Evolutionary conservation across 2,329 filamentous ascomycete species (phyloP), one percentile per base, ranked within the genome.

Genomic region (Cladophialophora bantiana): DNA sequence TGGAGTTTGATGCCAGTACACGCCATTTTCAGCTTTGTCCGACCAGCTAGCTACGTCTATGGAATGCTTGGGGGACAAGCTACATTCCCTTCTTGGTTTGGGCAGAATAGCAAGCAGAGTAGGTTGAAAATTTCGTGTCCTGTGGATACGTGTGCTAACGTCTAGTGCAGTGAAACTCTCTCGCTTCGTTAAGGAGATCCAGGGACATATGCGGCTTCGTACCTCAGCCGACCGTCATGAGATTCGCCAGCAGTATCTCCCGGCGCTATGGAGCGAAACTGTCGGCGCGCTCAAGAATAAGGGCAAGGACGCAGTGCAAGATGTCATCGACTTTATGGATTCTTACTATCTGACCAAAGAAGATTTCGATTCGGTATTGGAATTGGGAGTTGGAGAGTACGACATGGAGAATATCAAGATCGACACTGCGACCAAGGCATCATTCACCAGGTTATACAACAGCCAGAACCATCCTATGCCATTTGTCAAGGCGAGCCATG

Each of bases 1-100:
- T 99, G 95, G 95, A 95, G 92, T 75, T 81, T 99, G 68, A 99
- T 99, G 95, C 95, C 95, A 13, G 91, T 92, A 1, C 95, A 99
- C 78, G 95, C 94, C 32, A 86, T 97, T 45, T 97, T 98, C 81
- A 97, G 94, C 76, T 96, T 96, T 62, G 94, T 99, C 31, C 86
- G 92, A 32, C 95, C 95, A 4, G 90, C 95, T 7, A 97, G 93
- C 77, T 97, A 91, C 75, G 84, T 95, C 10, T 87, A 92, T 59
- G 95, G 95, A 48, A 90, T 90, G 73, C 86, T 96, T 72, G 84
- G 87, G 3, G 59, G 59, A 31, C 82, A 85, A 66, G 90, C 92
- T 40, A 84, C 84, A 50, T 99, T 99, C 77, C 95, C 95, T 0
- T 86, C 87, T 6, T 99, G 95, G 95, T 87, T 99, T 57, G 95